These are phyloP conservation scores for Epipyxis sp. DNA, from an alignment of 108 stramenopile genomes.

Conservation along the genomic window DNA sequence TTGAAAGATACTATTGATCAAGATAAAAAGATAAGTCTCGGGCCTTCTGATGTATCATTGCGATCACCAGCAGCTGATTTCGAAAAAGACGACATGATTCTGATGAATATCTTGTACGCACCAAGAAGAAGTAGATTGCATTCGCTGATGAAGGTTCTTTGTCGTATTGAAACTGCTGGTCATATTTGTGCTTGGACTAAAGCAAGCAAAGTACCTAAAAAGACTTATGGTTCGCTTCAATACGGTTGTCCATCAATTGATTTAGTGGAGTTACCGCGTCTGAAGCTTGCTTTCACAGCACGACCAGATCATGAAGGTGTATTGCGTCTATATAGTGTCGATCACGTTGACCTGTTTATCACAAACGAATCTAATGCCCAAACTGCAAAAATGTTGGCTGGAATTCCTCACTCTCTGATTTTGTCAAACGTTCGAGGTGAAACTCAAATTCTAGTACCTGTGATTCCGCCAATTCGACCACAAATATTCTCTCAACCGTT, in stretches of 20 bases:
- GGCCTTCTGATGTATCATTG: background rate
- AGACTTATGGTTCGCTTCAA: background rate
- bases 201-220: constrained; percentile 11
- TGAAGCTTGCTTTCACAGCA: constrained; percentile 38
- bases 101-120: constrained; percentile 42
- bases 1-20: constrained; percentile 8
- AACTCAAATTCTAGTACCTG: constrained; percentile 40
- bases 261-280: constrained; percentile 38
- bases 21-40: background rate
- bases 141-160: constrained; percentile 33
- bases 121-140: constrained; percentile 29
- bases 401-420: constrained; percentile 39
- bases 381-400: constrained; percentile 32
- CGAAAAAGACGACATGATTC: constrained; percentile 25
- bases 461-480: constrained; percentile 30
- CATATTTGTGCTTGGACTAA: constrained; percentile 41
- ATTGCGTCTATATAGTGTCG: constrained; percentile 35
- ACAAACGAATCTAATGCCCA: constrained; percentile 33
- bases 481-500: constrained; percentile 35
- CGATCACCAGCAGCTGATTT: background rate
- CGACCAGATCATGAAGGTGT: constrained; percentile 23
- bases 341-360: constrained; percentile 35
- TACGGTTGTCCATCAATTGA: constrained; percentile 35
- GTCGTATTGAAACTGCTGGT: constrained; percentile 36
- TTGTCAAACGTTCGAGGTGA: constrained; percentile 41